Percentiles rank a stretch among this genome's conserved stretches.
phyloP scores from a whole-genome alignment of 2,329 filamentous ascomycete species.

The Fusarium papillatum region DNA sequence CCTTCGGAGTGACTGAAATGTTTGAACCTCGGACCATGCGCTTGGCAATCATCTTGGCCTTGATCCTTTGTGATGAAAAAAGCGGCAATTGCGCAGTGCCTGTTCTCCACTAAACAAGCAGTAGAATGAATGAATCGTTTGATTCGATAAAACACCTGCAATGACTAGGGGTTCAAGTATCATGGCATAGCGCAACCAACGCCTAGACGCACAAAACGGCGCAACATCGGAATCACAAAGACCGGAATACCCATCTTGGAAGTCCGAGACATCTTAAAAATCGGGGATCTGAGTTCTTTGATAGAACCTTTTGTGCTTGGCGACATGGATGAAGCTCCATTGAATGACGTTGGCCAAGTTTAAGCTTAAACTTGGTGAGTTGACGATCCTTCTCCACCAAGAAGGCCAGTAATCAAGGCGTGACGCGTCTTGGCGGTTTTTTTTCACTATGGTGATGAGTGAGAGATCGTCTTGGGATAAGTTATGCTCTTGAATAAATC shows the following conservation, averaged over 20 bases:
- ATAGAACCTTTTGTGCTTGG: conserved; percentile 1
- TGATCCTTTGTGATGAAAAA: background rate
- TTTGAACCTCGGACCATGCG: background rate
- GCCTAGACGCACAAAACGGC: background rate
- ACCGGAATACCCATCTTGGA: conserved; percentile 5
- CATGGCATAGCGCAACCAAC: background rate
- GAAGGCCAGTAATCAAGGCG: background rate
- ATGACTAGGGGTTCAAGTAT: background rate
- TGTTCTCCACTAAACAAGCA: background rate
- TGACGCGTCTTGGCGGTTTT: background rate
- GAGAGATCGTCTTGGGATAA: background rate
- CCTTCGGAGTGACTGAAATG: background rate
- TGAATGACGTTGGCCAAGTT: conserved; percentile 31
- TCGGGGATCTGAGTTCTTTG: background rate
- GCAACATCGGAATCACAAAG: background rate
- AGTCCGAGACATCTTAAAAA: conserved; percentile 1
- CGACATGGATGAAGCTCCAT: background rate
- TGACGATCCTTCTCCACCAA: background rate
- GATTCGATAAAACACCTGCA: background rate
- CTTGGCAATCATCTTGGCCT: background rate
- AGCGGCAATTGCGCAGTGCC: background rate
- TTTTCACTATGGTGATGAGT: background rate
- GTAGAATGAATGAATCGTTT: background rate
- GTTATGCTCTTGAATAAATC: background rate
- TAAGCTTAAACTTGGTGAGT: conserved; percentile 24